A percentile compares a stretch with the other conserved stretches of the same genome.
phyloP scores from a whole-genome alignment of 345 rosid genomes.

The Eucalyptus polybractea region DNA sequence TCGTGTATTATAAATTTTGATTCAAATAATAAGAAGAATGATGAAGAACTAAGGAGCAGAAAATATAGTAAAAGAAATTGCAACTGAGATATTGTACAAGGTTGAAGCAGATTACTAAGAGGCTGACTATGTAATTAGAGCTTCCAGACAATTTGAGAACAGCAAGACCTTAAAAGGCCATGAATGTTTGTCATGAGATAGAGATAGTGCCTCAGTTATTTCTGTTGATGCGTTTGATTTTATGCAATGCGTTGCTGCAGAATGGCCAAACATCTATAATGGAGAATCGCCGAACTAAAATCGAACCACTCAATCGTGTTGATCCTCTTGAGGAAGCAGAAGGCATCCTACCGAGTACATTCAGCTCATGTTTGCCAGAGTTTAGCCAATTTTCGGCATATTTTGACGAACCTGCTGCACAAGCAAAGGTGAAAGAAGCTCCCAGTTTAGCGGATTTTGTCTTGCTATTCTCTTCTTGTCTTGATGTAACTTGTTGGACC shows the following conservation, averaged over 20 bases:
- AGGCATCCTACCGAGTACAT: rapidly evolving
- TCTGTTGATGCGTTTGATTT: background rate
- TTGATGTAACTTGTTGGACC: background rate
- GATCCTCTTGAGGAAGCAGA: background rate
- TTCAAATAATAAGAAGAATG: background rate
- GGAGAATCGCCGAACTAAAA: rapidly evolving
- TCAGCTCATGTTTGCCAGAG: rapidly evolving
- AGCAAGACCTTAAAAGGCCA: too few relatives aligned
- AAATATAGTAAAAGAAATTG: background rate
- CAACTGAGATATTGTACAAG: background rate
- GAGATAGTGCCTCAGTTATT: background rate
- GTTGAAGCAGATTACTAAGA: background rate
- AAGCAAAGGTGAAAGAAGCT: background rate
- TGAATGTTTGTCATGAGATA: background rate
- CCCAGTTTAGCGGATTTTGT: background rate
- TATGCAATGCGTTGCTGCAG: background rate
- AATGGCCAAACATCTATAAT: background rate
- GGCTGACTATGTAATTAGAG: background rate
- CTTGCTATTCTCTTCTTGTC: background rate
- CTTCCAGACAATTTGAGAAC: background rate
- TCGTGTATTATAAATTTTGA: background rate
- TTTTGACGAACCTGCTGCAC: background rate
- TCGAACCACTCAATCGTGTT: background rate
- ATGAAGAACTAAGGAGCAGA: background rate
- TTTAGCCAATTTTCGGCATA: rapidly evolving